phyloP scores from a whole-genome alignment of 2,329 filamentous ascomycete species.

The Diaporthe sp. region DNA sequence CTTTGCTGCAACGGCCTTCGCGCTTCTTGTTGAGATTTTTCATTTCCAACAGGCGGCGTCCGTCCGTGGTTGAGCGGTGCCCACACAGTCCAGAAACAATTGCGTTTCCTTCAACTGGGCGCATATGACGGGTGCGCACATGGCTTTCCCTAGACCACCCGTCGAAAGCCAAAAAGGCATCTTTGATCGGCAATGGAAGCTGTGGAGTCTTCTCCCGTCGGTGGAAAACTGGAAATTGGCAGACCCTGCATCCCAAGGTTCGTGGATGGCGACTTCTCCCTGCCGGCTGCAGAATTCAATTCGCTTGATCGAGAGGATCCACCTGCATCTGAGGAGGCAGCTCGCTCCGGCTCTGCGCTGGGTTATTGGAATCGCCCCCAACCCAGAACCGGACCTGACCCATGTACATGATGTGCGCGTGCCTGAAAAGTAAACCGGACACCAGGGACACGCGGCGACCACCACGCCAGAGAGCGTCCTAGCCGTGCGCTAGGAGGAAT shows the following conservation, averaged over 20 bases:
- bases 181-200: slow-evolving; percentile 35
- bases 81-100: slow-evolving; percentile 12
- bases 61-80: background rate
- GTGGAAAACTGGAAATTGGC: slow-evolving; percentile 35
- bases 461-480: background rate
- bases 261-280: slow-evolving; percentile 31
- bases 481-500: slow-evolving; percentile 28
- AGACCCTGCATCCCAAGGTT: slow-evolving; percentile 31
- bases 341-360: slow-evolving; percentile 12
- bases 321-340: slow-evolving; percentile 30
- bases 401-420: slow-evolving; percentile 27
- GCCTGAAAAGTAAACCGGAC: slow-evolving; percentile 14
- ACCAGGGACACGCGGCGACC: slow-evolving; percentile 10
- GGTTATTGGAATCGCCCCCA: slow-evolving; percentile 31
- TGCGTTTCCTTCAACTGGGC: background rate
- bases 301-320: slow-evolving; percentile 28
- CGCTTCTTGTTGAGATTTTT: slow-evolving; percentile 1
- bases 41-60: slow-evolving; percentile 5
- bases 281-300: slow-evolving; percentile 35
- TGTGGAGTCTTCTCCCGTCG: slow-evolving; percentile 29
- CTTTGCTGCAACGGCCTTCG: background rate
- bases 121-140: slow-evolving; percentile 18
- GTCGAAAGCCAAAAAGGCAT: slow-evolving; percentile 27
- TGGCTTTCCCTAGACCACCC: slow-evolving; percentile 18
- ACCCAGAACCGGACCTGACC: slow-evolving; percentile 26